Conservation (phyloP, 116 monocot genomes). For the Trichopus zeylanicus region DNA sequence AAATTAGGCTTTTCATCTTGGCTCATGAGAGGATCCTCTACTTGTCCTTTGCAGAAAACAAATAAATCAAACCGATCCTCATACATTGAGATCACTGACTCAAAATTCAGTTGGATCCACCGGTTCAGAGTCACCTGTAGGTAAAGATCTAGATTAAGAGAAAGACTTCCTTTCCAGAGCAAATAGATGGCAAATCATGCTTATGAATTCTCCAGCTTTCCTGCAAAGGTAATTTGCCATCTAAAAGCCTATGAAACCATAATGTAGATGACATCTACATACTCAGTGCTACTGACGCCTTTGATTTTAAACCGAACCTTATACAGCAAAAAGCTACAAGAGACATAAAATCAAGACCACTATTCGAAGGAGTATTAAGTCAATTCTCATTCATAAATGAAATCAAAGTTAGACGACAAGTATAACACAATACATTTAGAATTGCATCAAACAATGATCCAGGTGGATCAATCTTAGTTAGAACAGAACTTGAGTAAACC, state of each 20-base stretch:
- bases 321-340: no score
- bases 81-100: conserved; percentile 80
- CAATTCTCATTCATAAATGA: no score
- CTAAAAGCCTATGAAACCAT: neutral
- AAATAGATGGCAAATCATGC: neutral
- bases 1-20: conserved; percentile 28
- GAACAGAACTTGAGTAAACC: no score
- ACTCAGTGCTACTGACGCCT: no score
- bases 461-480: no score
- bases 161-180: neutral
- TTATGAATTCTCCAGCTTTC: neutral
- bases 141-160: neutral
- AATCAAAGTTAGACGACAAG: no score
- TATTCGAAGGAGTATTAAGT: no score
- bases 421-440: no score
- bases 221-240: neutral
- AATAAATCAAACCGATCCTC: conserved; percentile 79
- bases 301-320: no score
- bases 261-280: no score
- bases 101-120: conserved; percentile 77
- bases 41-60: conserved; percentile 34
- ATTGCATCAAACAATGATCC: no score
- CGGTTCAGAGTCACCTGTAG: conserved; percentile 67
- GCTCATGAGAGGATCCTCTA: conserved; percentile 18
- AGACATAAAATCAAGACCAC: no score